Evolutionary conservation across 2,329 filamentous ascomycete species (phyloP).

Genomic region (Botrytis fabae): DNA sequence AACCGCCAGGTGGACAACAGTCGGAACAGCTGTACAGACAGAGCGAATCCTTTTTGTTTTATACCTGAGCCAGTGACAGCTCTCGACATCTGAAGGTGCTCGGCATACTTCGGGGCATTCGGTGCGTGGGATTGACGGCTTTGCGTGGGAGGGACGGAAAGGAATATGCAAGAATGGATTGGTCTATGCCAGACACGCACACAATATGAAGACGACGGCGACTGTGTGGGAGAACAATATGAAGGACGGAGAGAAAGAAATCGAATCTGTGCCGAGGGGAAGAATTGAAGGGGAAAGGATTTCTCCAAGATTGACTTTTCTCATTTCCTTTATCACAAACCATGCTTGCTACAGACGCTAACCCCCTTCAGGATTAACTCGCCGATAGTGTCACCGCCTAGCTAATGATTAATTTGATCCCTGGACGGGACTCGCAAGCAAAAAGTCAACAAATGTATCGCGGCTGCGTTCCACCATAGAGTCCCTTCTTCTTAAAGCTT

Average conservation of each 20-base stretch:
- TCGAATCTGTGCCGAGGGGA: too few relatives aligned
- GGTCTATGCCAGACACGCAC: neutral
- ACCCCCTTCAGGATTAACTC: neutral
- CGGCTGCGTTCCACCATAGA: too few relatives aligned
- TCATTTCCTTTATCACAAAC: conserved; percentile 15
- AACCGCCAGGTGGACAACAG: neutral
- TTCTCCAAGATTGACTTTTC: conserved; percentile 10
- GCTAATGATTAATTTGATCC: neutral
- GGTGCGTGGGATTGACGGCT: neutral
- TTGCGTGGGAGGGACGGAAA: neutral
- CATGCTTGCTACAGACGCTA: neutral
- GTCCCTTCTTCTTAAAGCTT: neutral
- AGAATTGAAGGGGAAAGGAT: neutral
- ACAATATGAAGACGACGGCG: neutral
- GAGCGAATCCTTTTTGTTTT: neutral
- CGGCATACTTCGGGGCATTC: too few relatives aligned
- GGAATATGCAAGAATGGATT: too few relatives aligned
- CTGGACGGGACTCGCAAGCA: neutral
- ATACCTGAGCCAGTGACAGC: neutral
- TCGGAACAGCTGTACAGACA: neutral
- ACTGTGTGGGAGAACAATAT: neutral
- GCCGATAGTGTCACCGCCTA: neutral
- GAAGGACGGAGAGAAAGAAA: neutral
- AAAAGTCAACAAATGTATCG: conserved; percentile 11
- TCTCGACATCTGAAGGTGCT: neutral